A percentile compares a stretch with the other conserved stretches of the same genome.
Evolutionary conservation across 129 eudicot genomes (phyloP).

Genomic region (Scalesia atractyloides): DNA sequence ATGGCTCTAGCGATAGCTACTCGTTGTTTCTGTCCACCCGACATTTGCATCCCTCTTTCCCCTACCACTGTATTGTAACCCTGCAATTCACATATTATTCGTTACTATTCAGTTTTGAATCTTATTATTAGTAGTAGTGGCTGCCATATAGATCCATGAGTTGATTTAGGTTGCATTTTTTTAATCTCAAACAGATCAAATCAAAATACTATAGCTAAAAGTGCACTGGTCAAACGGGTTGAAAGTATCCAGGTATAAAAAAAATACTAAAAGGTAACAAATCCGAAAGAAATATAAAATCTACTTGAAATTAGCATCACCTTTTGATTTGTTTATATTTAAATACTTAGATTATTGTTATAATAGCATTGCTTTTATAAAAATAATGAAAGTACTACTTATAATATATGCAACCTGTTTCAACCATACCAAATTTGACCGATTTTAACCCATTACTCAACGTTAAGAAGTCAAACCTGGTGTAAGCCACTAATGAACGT

Average conservation of each 20-base stretch:
- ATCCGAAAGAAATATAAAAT: no score
- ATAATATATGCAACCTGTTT: neutral
- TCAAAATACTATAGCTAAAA: neutral
- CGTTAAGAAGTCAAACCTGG: slow-evolving; percentile 35
- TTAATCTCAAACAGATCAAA: neutral
- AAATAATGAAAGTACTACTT: no score
- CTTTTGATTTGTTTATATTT: no score
- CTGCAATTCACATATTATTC: neutral
- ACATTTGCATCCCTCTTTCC: slow-evolving; percentile 26
- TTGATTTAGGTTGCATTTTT: neutral
- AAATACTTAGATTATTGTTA: no score
- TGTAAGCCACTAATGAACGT: slow-evolving; percentile 61
- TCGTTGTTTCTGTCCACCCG: slow-evolving; percentile 29
- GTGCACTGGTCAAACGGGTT: no score
- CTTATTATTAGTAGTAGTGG: neutral
- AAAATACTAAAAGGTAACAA: no score
- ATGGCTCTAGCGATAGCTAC: slow-evolving; percentile 32
- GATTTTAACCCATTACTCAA: neutral
- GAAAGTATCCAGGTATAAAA: no score
- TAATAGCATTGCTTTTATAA: no score
- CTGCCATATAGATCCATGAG: neutral
- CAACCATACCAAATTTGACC: neutral
- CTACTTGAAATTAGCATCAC: no score
- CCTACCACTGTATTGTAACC: slow-evolving; percentile 25
- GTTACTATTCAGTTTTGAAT: neutral